Conservation (phyloP, 306 rosid species). For the Hylodesmum podocarpum region DNA sequence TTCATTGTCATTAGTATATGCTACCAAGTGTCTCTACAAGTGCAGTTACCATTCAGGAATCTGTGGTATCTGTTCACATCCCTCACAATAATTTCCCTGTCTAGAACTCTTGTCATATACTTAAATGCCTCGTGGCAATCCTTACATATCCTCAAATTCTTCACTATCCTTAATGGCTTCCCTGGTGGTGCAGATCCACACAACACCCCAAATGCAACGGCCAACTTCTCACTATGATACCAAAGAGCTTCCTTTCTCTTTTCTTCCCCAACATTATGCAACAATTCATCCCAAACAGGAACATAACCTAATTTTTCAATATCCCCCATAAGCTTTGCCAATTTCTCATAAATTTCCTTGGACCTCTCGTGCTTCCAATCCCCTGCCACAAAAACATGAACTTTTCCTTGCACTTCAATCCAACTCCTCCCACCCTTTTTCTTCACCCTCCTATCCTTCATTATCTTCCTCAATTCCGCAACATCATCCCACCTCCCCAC, state of each 20-base stretch:
- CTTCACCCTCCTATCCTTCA: slow-evolving; percentile 68
- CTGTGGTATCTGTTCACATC: slow-evolving; percentile 84
- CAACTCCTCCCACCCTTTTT: slow-evolving; percentile 87
- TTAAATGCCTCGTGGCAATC: slow-evolving; percentile 81
- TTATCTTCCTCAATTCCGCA: slow-evolving; percentile 70
- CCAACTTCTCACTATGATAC: slow-evolving; percentile 89
- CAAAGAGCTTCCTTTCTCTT: slow-evolving; percentile 75
- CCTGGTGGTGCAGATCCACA: slow-evolving; percentile 61
- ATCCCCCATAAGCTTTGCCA: slow-evolving; percentile 57
- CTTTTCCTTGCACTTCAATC: slow-evolving; percentile 80
- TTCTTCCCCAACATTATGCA: slow-evolving; percentile 64
- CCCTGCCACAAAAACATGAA: slow-evolving; percentile 76
- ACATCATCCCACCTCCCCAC: slow-evolving; percentile 85
- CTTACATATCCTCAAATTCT: slow-evolving; percentile 87
- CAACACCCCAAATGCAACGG: slow-evolving; percentile 75
- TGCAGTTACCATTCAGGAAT: slow-evolving; percentile 64
- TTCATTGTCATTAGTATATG: not conserved
- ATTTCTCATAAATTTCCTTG: slow-evolving; percentile 57
- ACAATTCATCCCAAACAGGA: slow-evolving; percentile 69
- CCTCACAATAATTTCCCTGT: slow-evolving; percentile 79
- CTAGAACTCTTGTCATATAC: slow-evolving; percentile 62
- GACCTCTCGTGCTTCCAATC: slow-evolving; percentile 69
- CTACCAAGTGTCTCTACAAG: slow-evolving; percentile 78
- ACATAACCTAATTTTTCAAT: slow-evolving; percentile 71
- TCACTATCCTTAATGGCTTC: slow-evolving; percentile 73